phyloP scores from a whole-genome alignment of 306 rosid genomes.

The Acacia melanoxylon region DNA sequence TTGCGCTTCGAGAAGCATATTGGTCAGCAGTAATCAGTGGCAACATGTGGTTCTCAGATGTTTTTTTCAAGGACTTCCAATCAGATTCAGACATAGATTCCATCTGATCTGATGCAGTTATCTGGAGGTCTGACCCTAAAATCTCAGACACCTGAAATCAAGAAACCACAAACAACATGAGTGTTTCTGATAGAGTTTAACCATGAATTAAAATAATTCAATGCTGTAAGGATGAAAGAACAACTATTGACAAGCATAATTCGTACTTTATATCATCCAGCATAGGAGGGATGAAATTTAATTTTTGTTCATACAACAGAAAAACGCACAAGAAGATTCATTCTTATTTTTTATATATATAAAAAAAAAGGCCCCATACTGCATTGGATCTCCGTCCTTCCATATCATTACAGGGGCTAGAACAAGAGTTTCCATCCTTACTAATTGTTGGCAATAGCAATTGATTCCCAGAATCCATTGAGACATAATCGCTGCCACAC shows the following conservation, averaged over 20 bases:
- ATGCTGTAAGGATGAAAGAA: background rate
- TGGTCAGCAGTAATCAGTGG: slow-evolving; percentile 61
- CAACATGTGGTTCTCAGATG: slow-evolving; percentile 36
- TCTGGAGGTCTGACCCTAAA: slow-evolving; percentile 26
- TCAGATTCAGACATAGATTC: slow-evolving; percentile 41
- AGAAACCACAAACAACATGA: slow-evolving; percentile 25
- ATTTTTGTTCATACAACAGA: background rate
- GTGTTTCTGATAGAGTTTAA: slow-evolving; percentile 23
- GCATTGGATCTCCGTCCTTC: slow-evolving; percentile 15
- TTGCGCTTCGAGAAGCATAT: slow-evolving; percentile 73
- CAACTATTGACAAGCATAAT: slow-evolving; percentile 17
- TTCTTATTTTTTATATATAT: background rate
- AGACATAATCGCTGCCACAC: slow-evolving; percentile 22
- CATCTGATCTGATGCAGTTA: slow-evolving; percentile 38
- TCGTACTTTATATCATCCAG: slow-evolving; percentile 9
- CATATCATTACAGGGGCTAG: slow-evolving; percentile 13
- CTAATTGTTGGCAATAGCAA: background rate
- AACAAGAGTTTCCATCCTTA: slow-evolving; percentile 23
- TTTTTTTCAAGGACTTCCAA: slow-evolving; percentile 29
- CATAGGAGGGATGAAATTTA: background rate
- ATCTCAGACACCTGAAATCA: slow-evolving; percentile 41
- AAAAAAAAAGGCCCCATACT: slow-evolving; percentile 9
- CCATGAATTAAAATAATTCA: background rate
- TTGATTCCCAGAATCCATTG: slow-evolving; percentile 5
- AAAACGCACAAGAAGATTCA: slow-evolving; percentile 5